Base-by-base conservation (phyloP, 495 filamentous ascomycete species). In the Penicillium silybi region DNA sequence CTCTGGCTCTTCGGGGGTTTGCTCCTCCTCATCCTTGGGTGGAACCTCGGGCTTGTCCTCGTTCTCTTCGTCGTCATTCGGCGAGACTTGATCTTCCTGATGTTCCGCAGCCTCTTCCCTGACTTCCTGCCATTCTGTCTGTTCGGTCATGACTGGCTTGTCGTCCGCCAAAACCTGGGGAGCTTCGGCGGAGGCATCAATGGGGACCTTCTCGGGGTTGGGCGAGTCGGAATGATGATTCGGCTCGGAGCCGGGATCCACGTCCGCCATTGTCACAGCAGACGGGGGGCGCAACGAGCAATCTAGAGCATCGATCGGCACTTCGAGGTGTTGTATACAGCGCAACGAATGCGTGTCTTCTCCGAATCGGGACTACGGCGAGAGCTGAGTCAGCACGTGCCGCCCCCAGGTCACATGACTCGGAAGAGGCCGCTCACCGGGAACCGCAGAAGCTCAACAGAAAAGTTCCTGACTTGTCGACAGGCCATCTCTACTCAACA, bases 191-290 rank as follows among this genome's bases (percentile, higher is more conserved):
- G 43, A 56, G 34, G 66, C 63, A 57, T 71, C 59, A 25, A 67
- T 65, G 48, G 60, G 53, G 52, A 61, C 64, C 53, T 71, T 59
- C 51, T 69, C 67, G 58, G 57, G 48, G 38, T 62, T 56, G 57
- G 71, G 62, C 50, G 63, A 52, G 43, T 54, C 50, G 41, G 56
- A 56, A 44, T 48, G 68, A 37, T 66, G 57, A 57, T 57, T 68
- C 61, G 65, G 64, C 54, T 58, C 59, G 50, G 66, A 64, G 68
- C 69, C 69, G 54, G 65, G 57, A 50, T 71, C 70, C 53, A 70
- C 68, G 60, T 75, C 74, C 64, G 70, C 74, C 74, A 77, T 77
- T 58, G 67, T 63, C 59, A 56, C 61, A 64, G 63, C 29, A 62
- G 63, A 69, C 70, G 69, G 65, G 66, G 59, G 58, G 52, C 63